These are phyloP conservation scores for Coelastrella sp. DNA, from an alignment of 139 green algal species.

Conservation along the genomic window DNA sequence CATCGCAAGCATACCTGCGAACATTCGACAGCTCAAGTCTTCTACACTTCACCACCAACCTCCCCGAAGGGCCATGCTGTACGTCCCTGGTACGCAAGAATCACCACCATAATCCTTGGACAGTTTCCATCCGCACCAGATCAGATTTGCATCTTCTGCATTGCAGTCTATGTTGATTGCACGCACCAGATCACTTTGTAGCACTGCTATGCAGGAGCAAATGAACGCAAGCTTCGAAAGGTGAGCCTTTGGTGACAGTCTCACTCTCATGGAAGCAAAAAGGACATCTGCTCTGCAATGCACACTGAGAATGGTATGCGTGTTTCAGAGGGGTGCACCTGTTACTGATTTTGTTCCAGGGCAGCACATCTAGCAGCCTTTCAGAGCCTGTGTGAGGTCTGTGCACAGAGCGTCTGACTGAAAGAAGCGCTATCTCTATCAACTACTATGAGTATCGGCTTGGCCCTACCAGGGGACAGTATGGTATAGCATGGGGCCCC, in stretches of 20 bases:
- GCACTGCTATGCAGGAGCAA: constrained; percentile 27
- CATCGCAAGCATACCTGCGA: not conserved
- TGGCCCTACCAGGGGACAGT: too few relatives aligned
- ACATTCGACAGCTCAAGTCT: not conserved
- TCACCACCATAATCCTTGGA: not conserved
- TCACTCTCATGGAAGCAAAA: too few relatives aligned
- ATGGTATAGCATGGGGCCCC: too few relatives aligned
- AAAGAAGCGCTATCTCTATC: too few relatives aligned
- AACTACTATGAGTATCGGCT: too few relatives aligned
- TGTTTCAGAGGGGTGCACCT: too few relatives aligned
- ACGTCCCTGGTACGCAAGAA: constrained; percentile 47
- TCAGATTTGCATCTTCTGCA: not conserved
- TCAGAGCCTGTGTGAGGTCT: too few relatives aligned
- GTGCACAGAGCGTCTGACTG: too few relatives aligned
- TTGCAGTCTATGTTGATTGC: not conserved
- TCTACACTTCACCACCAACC: constrained; percentile 7
- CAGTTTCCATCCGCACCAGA: not conserved
- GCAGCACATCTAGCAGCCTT: too few relatives aligned
- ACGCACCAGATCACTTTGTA: not conserved
- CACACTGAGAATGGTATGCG: too few relatives aligned
- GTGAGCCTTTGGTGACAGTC: not conserved
- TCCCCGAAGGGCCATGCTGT: constrained; percentile 52
- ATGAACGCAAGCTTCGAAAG: constrained; percentile 51
- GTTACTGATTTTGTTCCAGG: too few relatives aligned
- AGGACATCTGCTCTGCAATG: too few relatives aligned